A percentile compares a stretch with the other conserved stretches of the same genome.
phyloP scores from a whole-genome alignment of 2,329 filamentous ascomycete species.

The Helotiales sp. region DNA sequence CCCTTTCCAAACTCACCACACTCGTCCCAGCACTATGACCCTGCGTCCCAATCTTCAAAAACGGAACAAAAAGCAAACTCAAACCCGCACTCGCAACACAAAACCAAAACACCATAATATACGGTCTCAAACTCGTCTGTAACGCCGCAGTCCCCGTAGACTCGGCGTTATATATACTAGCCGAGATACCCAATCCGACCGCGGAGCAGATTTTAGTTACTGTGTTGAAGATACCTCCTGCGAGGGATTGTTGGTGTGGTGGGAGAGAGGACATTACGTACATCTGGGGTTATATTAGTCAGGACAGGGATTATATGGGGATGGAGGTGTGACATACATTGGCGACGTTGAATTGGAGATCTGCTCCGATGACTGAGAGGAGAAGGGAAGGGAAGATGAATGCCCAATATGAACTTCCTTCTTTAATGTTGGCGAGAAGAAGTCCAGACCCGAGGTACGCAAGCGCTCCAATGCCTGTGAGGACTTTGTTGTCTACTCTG shows the following conservation, averaged over 20 bases:
- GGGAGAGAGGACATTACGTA: conserved; percentile 69
- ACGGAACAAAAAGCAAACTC: conserved; percentile 48
- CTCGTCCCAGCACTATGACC: conserved; percentile 34
- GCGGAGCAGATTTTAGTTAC: conserved; percentile 54
- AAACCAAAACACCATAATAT: conserved; percentile 53
- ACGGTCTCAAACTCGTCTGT: conserved; percentile 41
- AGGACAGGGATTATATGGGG: conserved; percentile 11
- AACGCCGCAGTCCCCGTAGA: conserved; percentile 32
- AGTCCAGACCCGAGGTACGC: conserved; percentile 43
- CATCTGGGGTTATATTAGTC: conserved; percentile 46
- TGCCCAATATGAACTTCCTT: conserved; percentile 61
- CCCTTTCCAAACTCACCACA: background rate
- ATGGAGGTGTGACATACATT: conserved; percentile 49
- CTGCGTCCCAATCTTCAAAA: conserved; percentile 54
- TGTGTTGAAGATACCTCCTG: conserved; percentile 69
- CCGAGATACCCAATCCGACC: conserved; percentile 60
- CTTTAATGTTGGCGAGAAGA: conserved; percentile 56
- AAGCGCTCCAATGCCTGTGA: conserved; percentile 50
- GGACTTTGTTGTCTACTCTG: conserved; percentile 61
- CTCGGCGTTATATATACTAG: conserved; percentile 57
- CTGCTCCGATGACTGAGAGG: conserved; percentile 62
- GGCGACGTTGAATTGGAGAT: conserved; percentile 69
- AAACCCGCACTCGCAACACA: conserved; percentile 43
- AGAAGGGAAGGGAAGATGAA: conserved; percentile 62
- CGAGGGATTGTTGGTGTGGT: conserved; percentile 56